Conservation (phyloP, 371 early-diverging fungal genomes). For the Apophysomyces variabilis region DNA sequence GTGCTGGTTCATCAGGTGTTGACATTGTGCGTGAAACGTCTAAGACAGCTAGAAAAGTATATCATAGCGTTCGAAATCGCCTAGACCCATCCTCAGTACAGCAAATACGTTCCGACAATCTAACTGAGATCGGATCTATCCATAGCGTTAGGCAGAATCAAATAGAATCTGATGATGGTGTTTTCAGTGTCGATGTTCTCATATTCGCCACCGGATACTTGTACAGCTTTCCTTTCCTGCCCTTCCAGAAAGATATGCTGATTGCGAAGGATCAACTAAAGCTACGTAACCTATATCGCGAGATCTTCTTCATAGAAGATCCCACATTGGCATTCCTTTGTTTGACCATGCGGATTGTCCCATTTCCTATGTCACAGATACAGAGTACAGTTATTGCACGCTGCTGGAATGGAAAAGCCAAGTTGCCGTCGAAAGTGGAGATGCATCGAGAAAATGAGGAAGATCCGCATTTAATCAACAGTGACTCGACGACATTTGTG, state of each 20-base stretch:
- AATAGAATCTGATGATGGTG: slow-evolving; percentile 44
- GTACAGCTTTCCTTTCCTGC: slow-evolving; percentile 61
- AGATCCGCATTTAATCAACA: not conserved
- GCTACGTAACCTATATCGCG: slow-evolving; percentile 52
- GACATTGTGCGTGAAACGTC: slow-evolving; percentile 58
- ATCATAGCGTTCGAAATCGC: slow-evolving; percentile 41
- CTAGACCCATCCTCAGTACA: too few relatives aligned
- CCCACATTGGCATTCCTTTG: slow-evolving; percentile 64
- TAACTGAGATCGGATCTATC: slow-evolving; percentile 24
- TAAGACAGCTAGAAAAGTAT: slow-evolving; percentile 37
- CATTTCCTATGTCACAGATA: slow-evolving; percentile 59
- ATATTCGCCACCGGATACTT: slow-evolving; percentile 70
- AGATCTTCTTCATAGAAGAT: slow-evolving; percentile 53
- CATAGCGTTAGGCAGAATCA: not conserved
- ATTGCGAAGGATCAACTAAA: slow-evolving; percentile 46
- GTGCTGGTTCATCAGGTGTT: slow-evolving; percentile 49
- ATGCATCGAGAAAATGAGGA: slow-evolving; percentile 13
- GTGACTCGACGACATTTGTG: not conserved
- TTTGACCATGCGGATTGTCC: slow-evolving; percentile 57
- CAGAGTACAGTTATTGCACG: slow-evolving; percentile 55
- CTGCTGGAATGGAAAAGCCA: slow-evolving; percentile 30
- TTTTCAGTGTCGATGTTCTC: slow-evolving; percentile 43
- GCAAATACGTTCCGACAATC: slow-evolving; percentile 17
- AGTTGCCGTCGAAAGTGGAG: slow-evolving; percentile 15
- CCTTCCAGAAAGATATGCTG: slow-evolving; percentile 26